Evolutionary conservation across 805 yeast species (phyloP), one percentile per base, ranked within the genome.

Genomic region (Saturnispora besseyi): DNA sequence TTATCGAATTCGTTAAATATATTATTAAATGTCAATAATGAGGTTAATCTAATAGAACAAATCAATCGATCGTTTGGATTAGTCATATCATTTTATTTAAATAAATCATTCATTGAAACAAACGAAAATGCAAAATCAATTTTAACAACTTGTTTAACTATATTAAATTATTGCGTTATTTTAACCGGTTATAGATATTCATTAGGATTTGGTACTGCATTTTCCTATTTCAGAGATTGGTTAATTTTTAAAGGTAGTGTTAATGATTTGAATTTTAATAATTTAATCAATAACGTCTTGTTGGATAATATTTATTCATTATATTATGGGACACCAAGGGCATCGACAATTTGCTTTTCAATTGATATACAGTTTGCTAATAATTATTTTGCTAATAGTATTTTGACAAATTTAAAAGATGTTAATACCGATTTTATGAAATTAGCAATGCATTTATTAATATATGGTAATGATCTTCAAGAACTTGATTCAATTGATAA

Each of bases 151-250:
- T 64, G 75, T 0, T 62, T 77, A 48, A 63, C 69, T 0, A 56
- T 75, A 9, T 59, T 80, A 30, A 82, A 82, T 58, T 84, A 80
- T 57, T 65, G 79, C 9, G 71, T 81, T 9, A 65, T 81, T 2
- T 66, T 81, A 38, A 75, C 80, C 24, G 89, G 90, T 0, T 78
- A 76, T 47, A 71, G 74, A 33, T 79, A 77, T 57, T 77, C 85
- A 6, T 65, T 79, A 37, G 81, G 82, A 1, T 68, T 84, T 29
- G 72, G 79, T 3, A 67, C 75, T 50, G 69, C 83, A 1, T 70
- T 74, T 12, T 66, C 81, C 1, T 70, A 80, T 12, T 76, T 81
- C 58, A 78, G 78, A 59, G 87, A 81, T 56, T 75, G 79, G 62
- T 74, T 74, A 53, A 63, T 82, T 8, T 70, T 71, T 59, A 59